Percentiles rank a stretch among this genome's conserved stretches.
Conservation (phyloP, 768 basidiomycete species). For the Phanerochaete carnosa region DNA sequence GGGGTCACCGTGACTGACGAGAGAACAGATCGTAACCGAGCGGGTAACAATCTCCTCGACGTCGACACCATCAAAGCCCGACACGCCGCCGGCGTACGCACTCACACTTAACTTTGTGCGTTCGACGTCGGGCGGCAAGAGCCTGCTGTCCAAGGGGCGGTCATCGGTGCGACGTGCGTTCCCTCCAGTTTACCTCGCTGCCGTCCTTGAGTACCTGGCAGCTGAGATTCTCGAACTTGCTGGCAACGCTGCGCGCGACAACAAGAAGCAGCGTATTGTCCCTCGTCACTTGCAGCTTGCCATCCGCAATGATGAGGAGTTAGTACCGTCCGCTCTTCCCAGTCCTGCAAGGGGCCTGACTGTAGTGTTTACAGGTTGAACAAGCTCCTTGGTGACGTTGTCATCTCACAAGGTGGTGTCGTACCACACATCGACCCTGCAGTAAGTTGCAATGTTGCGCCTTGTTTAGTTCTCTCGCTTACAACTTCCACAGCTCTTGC, state of each 20-base stretch:
- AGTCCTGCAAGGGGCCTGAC: background rate
- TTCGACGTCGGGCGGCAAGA: slow-evolving; percentile 83
- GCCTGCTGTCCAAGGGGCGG: slow-evolving; percentile 69
- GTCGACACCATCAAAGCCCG: slow-evolving; percentile 52
- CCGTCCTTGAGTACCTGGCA: slow-evolving; percentile 88
- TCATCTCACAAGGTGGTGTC: slow-evolving; percentile 95
- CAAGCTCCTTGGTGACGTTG: slow-evolving; percentile 72
- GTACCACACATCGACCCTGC: slow-evolving; percentile 77
- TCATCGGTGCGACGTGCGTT: slow-evolving; percentile 47
- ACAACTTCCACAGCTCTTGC: slow-evolving; percentile 29
- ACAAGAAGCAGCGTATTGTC: slow-evolving; percentile 95
- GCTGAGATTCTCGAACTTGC: slow-evolving; percentile 94
- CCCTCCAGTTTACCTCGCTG: slow-evolving; percentile 89
- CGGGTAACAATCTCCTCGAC: slow-evolving; percentile 75
- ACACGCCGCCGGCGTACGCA: slow-evolving; percentile 61
- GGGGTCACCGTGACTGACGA: background rate
- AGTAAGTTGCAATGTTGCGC: slow-evolving; percentile 22
- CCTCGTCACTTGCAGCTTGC: slow-evolving; percentile 94
- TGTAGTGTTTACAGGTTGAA: slow-evolving; percentile 44
- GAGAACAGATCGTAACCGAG: slow-evolving; percentile 79
- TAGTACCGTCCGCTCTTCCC: slow-evolving; percentile 19
- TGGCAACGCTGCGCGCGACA: slow-evolving; percentile 85
- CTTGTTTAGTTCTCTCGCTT: background rate
- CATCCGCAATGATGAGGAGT: slow-evolving; percentile 93
- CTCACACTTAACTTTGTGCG: slow-evolving; percentile 70